Base-by-base conservation (phyloP, 352 stramenopile genomes). In the Globisporangium sylvaticum region DNA sequence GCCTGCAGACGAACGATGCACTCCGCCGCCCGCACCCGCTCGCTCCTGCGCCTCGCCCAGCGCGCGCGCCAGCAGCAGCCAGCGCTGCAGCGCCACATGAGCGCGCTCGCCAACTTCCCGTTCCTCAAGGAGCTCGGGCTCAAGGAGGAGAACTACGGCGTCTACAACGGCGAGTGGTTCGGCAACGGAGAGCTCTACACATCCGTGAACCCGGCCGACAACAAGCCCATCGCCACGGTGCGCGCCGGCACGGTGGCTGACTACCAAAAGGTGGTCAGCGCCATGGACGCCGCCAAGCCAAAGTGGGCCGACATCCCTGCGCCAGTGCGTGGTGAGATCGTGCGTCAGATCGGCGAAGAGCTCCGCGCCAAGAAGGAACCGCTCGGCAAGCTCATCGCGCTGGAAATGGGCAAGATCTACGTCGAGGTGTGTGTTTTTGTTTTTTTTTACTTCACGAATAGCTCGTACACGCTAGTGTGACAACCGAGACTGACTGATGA, bases 401-500 rank as follows among this genome's bases (percentile, higher is more conserved):
- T 97, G 4, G 93, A 98, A 76, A 98, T 98, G 92, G 92, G 92
- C 71, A 98, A 98, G 76, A 97, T 97, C 73, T 89, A 95, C 65
- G 81, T 92, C 44, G 93, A 95, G 76, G 83, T 91, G 58, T 4
- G 66, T 59, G 15, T 10, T 22, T 58, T 8, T 25, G 3, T 54
- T n/a, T n/a, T n/a, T n/a, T n/a, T n/a, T n/a, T n/a, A n/a, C n/a
- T 31, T 15, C 54, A n/a, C n/a, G 9, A 44, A 14, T 70, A 8
- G 3, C 44, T 24, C 6, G n/a, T 50, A 0, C 5, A 22, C 20
- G 7, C 42, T 22, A 24, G 18, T 42, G 8, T 9, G 25, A 3
- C 34, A 31, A n/a, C 48, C 62, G 34, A 25, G 1, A 37, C 56
- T 31, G 48, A 31, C 10, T 64, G 52, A 57, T 62, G 29, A 69